A percentile compares a stretch with the other conserved stretches of the same genome.
These are phyloP conservation scores for Lactarius deliciosus DNA, from an alignment of 768 basidiomycete genomes.

Conservation along the genomic window DNA sequence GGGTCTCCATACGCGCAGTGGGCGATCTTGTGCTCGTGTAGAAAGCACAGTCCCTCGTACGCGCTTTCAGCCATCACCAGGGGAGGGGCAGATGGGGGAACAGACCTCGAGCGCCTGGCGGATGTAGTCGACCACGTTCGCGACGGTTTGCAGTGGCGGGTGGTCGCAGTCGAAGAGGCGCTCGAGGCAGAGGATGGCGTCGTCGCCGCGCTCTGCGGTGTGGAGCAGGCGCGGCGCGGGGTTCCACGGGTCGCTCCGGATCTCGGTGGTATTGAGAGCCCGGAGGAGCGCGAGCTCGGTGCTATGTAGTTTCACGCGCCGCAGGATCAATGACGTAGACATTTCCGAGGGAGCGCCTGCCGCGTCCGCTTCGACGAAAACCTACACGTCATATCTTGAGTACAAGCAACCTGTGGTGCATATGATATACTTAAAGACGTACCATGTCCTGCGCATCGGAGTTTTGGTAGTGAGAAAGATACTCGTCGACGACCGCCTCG, in stretches of 20 bases:
- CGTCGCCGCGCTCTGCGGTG: constrained; percentile 44
- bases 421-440: background rate
- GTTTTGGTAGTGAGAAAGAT: constrained; percentile 20
- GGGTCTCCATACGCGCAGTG: constrained; percentile 24
- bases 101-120: constrained; percentile 50
- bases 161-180: constrained; percentile 45
- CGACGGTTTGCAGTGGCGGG: constrained; percentile 47
- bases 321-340: constrained; percentile 18
- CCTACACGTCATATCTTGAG: background rate
- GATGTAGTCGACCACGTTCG: constrained; percentile 52
- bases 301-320: constrained; percentile 21
- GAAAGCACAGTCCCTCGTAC: constrained; percentile 27
- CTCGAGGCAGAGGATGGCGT: constrained; percentile 46
- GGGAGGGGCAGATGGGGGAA: too few species aligned
- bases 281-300: constrained; percentile 44
- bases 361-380: constrained; percentile 22
- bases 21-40: constrained; percentile 28
- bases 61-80: background rate
- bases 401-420: background rate
- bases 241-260: constrained; percentile 55
- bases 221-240: constrained; percentile 48
- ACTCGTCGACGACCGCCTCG: constrained; percentile 28
- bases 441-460: constrained; percentile 20
- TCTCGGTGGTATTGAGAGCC: constrained; percentile 45
- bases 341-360: background rate